These are phyloP conservation scores for Phalaenopsis aphrodite DNA, from an alignment of 106 monocot species.

Conservation along the genomic window DNA sequence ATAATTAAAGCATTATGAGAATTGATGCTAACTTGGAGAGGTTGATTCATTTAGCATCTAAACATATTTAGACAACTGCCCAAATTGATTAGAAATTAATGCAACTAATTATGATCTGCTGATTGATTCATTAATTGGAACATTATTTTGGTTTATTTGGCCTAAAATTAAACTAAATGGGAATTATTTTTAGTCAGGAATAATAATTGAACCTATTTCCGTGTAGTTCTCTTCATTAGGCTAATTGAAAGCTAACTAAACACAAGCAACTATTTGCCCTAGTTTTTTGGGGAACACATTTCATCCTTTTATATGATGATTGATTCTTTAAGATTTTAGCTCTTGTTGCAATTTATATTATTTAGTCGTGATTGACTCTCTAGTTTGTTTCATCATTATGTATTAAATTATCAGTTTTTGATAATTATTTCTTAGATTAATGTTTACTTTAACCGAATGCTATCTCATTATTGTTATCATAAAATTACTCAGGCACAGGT, in stretches of 20 bases:
- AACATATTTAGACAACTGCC: too few species aligned
- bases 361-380: background rate
- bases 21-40: background rate
- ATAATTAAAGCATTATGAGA: background rate
- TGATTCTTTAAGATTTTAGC: background rate
- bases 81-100: too few species aligned
- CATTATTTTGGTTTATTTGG: too few species aligned
- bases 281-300: background rate
- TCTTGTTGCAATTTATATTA: background rate
- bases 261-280: too few species aligned
- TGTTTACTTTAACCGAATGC: background rate
- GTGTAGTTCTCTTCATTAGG: too few species aligned
- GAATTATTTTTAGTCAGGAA: too few species aligned
- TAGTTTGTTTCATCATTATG: conserved; percentile 1
- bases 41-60: too few species aligned
- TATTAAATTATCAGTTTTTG: background rate
- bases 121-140: too few species aligned
- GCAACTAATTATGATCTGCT: too few species aligned
- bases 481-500: conserved; percentile 66
- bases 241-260: too few species aligned
- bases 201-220: too few species aligned
- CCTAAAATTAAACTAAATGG: too few species aligned
- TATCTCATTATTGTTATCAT: background rate
- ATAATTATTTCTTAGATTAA: background rate
- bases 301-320: background rate